phyloP scores from a whole-genome alignment of 2,329 filamentous ascomycete genomes.

The Talaromyces sp. region DNA sequence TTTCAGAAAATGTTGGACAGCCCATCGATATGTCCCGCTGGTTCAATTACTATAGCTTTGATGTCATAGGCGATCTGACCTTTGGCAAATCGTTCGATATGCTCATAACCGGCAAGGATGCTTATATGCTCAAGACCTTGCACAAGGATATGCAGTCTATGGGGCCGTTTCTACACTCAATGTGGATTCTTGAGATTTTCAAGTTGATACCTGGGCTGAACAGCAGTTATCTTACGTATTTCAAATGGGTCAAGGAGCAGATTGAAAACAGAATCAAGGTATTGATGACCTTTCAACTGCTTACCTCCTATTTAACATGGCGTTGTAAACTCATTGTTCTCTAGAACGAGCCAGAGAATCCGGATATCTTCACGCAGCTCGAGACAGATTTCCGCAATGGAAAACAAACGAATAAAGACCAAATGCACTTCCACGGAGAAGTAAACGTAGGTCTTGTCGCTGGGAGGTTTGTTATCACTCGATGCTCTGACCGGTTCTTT shows the following conservation, averaged over 20 bases:
- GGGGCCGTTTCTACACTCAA: slow-evolving; percentile 19
- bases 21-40: slow-evolving; percentile 19
- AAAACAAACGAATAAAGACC: slow-evolving; percentile 10
- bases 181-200: slow-evolving; percentile 24
- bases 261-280: slow-evolving; percentile 12
- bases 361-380: slow-evolving; percentile 18
- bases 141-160: slow-evolving; percentile 18
- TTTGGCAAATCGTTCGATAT: slow-evolving; percentile 36
- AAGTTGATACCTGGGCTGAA: slow-evolving; percentile 18
- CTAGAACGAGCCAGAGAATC: slow-evolving; percentile 16
- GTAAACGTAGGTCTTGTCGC: slow-evolving; percentile 23
- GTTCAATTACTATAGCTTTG: slow-evolving; percentile 24
- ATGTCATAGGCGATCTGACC: slow-evolving; percentile 35
- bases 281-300: no score
- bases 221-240: slow-evolving; percentile 15
- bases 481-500: neutral
- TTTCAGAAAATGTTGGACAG: slow-evolving; percentile 5
- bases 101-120: slow-evolving; percentile 21
- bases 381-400: slow-evolving; percentile 1
- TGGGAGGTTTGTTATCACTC: slow-evolving; percentile 18
- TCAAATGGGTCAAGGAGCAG: slow-evolving; percentile 7
- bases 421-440: slow-evolving; percentile 18
- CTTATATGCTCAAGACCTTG: slow-evolving; percentile 20
- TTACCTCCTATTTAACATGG: no score
- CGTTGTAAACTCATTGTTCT: neutral